phyloP scores from a whole-genome alignment of 768 basidiomycete species.

The Termitomyces titanicus region DNA sequence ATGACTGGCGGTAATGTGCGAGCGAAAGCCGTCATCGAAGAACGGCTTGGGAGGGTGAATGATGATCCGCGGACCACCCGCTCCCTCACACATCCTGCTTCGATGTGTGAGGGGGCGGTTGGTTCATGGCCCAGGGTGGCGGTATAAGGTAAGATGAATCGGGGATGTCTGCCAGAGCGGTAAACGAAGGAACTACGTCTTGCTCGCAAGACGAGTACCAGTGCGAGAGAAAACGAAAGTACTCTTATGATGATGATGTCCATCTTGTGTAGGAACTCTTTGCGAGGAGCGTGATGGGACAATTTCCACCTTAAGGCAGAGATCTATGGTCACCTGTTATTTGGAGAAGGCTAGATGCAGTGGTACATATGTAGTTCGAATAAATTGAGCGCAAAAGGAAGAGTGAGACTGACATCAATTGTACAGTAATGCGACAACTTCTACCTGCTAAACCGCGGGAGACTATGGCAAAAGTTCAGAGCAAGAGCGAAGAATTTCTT shows the following conservation, averaged over 20 bases:
- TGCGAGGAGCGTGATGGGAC: background rate
- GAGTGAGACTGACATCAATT: background rate
- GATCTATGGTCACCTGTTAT: too few species aligned
- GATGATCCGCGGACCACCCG: background rate
- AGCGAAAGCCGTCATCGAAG: background rate
- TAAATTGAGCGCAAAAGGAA: background rate
- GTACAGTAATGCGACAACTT: background rate
- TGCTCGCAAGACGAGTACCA: background rate
- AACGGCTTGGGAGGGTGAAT: background rate
- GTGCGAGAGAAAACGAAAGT: background rate
- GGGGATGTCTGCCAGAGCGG: background rate
- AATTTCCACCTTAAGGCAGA: background rate
- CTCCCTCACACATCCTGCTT: background rate
- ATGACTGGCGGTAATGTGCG: background rate
- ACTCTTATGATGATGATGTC: background rate
- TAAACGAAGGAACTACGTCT: background rate
- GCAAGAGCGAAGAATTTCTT: too few species aligned
- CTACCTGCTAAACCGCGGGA: background rate
- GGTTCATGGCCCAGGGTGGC: background rate
- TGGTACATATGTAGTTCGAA: background rate
- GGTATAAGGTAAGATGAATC: background rate
- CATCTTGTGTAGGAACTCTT: conserved; percentile 1
- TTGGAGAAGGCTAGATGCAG: too few species aligned
- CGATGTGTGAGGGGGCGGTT: background rate
- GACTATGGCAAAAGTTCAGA: background rate